These are phyloP conservation scores for Linnemannia exigua DNA, from an alignment of 192 early-diverging fungal species.

Conservation along the genomic window DNA sequence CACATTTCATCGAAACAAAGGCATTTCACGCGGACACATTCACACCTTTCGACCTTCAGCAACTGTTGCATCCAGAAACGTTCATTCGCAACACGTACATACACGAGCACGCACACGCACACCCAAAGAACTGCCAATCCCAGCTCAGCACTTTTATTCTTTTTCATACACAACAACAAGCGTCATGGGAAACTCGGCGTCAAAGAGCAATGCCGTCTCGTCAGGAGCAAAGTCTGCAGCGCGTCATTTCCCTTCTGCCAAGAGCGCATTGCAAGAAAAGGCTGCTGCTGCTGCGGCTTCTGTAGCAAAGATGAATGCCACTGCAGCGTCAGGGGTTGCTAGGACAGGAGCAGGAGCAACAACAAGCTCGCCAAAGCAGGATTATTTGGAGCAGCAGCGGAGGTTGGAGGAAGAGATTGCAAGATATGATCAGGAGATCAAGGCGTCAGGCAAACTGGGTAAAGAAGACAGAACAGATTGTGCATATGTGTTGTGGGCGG, in stretches of 20 bases:
- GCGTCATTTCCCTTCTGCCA: slow-evolving; percentile 46
- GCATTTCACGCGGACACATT: too few relatives aligned
- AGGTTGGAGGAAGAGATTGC: slow-evolving; percentile 38
- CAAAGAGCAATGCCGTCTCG: slow-evolving; percentile 19
- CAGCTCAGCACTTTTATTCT: too few relatives aligned
- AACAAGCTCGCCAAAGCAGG: slow-evolving; percentile 34
- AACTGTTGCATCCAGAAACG: too few relatives aligned
- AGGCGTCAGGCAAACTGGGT: slow-evolving; percentile 30
- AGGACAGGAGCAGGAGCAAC: not conserved
- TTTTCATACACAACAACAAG: not conserved
- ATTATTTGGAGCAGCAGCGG: slow-evolving; percentile 42
- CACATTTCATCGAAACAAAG: too few relatives aligned
- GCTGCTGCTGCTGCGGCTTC: slow-evolving; percentile 23
- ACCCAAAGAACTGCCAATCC: not conserved
- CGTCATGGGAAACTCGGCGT: slow-evolving; percentile 48
- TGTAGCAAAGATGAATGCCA: slow-evolving; percentile 6
- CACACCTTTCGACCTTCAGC: too few relatives aligned
- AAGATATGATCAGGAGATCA: slow-evolving; percentile 34
- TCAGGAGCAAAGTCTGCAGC: slow-evolving; percentile 42
- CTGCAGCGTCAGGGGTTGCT: not conserved
- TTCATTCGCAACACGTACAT: too few relatives aligned
- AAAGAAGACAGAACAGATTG: not conserved
- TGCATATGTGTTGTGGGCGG: not conserved
- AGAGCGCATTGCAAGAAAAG: slow-evolving; percentile 32
- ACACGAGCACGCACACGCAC: too few relatives aligned